Evolutionary conservation across 208 protist genomes (phyloP).

Genomic region (Naegleria fowleri): DNA sequence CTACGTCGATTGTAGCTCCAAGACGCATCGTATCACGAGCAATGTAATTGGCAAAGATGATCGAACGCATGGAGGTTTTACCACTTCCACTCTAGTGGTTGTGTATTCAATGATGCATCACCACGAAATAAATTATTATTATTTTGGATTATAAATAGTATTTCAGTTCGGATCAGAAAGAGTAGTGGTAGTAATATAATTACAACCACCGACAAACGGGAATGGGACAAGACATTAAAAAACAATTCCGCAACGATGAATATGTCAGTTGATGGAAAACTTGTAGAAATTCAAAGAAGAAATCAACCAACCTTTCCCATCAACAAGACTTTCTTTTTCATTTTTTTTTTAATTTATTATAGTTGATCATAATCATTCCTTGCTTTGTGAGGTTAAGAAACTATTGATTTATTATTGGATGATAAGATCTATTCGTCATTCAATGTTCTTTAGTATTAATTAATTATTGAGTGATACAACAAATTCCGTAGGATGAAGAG

Average conservation of each 20-base stretch:
- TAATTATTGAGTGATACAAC: neutral
- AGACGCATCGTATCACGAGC: conserved; percentile 82
- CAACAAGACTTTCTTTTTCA: conserved; percentile 84
- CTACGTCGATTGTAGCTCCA: conserved; percentile 89
- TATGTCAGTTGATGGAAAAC: too few relatives aligned
- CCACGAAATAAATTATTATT: neutral
- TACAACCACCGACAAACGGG: too few relatives aligned
- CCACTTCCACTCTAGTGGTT: conserved; percentile 67
- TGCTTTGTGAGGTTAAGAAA: neutral
- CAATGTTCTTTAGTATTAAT: neutral
- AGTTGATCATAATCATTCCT: neutral
- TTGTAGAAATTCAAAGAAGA: too few relatives aligned
- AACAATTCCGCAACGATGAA: too few relatives aligned
- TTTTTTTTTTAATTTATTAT: neutral
- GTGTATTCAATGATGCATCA: neutral
- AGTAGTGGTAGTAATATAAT: too few relatives aligned
- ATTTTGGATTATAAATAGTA: conserved; percentile 12
- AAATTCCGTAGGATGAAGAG: conserved; percentile 3
- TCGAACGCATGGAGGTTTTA: conserved; percentile 98
- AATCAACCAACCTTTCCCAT: conserved; percentile 76
- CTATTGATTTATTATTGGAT: too few relatives aligned
- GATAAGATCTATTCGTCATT: too few relatives aligned
- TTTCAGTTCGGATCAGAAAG: neutral
- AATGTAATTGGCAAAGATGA: conserved; percentile 99
- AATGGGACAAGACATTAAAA: too few relatives aligned